Percentiles rank a stretch among this genome's conserved stretches.
These are phyloP conservation scores for Penicillium ochrochloron DNA, from an alignment of 495 filamentous ascomycete species.

Conservation along the genomic window DNA sequence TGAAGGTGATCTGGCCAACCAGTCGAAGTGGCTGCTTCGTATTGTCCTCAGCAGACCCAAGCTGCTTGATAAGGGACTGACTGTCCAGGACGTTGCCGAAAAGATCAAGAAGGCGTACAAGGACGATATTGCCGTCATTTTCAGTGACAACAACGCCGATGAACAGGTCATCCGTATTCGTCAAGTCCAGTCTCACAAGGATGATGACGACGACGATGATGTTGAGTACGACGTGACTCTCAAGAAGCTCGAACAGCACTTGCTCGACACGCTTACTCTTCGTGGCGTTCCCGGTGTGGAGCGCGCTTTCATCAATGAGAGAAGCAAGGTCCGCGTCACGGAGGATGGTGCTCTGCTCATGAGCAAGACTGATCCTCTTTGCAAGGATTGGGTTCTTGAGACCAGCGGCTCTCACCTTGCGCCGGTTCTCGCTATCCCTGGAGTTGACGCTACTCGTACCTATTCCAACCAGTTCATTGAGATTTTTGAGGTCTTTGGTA, in stretches of 20 bases:
- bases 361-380: constrained; percentile 68
- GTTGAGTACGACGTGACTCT: constrained; percentile 88
- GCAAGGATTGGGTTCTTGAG: constrained; percentile 93
- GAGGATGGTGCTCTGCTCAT: constrained; percentile 71
- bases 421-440: constrained; percentile 80
- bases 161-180: constrained; percentile 93
- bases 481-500: constrained; percentile 90
- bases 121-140: constrained; percentile 89
- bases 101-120: constrained; percentile 86
- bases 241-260: constrained; percentile 86
- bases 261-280: constrained; percentile 86
- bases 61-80: constrained; percentile 91
- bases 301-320: constrained; percentile 88
- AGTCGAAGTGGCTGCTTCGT: constrained; percentile 94
- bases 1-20: constrained; percentile 68
- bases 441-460: constrained; percentile 87
- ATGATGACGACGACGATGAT: constrained; percentile 77
- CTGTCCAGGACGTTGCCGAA: constrained; percentile 88
- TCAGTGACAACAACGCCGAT: constrained; percentile 97
- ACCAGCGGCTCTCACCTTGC: constrained; percentile 86
- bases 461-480: constrained; percentile 96
- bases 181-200: constrained; percentile 71
- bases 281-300: constrained; percentile 89
- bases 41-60: constrained; percentile 91
- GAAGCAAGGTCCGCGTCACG: constrained; percentile 62